Evolutionary conservation across 139 green algal species (phyloP).

Genomic region (Axilococcus clingmanii): DNA sequence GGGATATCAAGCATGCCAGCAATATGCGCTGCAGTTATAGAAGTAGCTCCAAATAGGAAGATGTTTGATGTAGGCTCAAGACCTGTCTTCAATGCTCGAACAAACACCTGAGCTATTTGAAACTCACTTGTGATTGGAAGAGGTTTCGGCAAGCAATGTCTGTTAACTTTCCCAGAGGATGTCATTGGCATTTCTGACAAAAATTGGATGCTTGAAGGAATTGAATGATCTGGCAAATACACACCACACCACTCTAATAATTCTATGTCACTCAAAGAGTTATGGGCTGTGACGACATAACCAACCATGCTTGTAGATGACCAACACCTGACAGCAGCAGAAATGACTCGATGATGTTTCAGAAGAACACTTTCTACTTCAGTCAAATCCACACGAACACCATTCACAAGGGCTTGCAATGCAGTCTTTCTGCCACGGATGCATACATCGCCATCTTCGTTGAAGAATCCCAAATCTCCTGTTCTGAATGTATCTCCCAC

Average conservation of each 20-base stretch:
- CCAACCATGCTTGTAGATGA: not conserved
- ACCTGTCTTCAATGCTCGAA: too few relatives aligned
- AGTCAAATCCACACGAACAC: conserved; percentile 29
- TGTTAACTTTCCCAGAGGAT: too few relatives aligned
- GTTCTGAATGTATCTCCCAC: not conserved
- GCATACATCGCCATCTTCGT: not conserved
- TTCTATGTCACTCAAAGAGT: too few relatives aligned
- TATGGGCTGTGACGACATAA: too few relatives aligned
- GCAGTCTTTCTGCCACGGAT: not conserved
- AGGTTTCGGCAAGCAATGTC: too few relatives aligned
- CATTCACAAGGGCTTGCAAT: conserved; percentile 5
- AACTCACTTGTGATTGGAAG: too few relatives aligned
- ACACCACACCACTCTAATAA: too few relatives aligned
- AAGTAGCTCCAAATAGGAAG: conserved; percentile 25
- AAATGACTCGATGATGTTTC: conserved; percentile 20
- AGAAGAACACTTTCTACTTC: conserved; percentile 35
- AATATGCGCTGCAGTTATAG: conserved; percentile 14
- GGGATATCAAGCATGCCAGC: conserved; percentile 20
- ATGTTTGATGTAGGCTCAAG: not conserved
- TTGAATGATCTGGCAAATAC: too few relatives aligned
- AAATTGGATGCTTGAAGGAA: too few relatives aligned
- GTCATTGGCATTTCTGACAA: too few relatives aligned
- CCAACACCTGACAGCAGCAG: conserved; percentile 20
- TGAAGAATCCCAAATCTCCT: not conserved
- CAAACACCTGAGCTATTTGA: too few relatives aligned